Percentiles rank a stretch among this genome's conserved stretches.
phyloP scores from a whole-genome alignment of 371 early-diverging fungal species.

The Paraphysoderma sedebokerense region DNA sequence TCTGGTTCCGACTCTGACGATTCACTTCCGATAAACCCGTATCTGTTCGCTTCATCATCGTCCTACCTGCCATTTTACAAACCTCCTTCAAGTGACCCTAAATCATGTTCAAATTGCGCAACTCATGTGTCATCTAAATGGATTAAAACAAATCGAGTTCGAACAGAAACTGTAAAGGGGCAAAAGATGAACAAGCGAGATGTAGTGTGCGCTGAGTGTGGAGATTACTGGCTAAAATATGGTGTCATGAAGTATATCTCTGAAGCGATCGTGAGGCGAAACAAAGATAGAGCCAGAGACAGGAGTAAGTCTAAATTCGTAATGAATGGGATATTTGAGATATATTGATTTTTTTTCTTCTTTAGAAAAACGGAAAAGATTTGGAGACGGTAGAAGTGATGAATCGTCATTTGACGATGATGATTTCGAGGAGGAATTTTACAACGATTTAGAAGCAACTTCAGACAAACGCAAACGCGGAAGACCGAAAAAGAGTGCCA shows the following conservation, averaged over 20 bases:
- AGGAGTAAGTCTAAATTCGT: too few relatives aligned
- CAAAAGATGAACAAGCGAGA: neutral
- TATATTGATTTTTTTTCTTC: too few relatives aligned
- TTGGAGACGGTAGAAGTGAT: neutral
- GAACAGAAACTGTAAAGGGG: too few relatives aligned
- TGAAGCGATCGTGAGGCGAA: neutral
- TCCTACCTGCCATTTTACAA: too few relatives aligned
- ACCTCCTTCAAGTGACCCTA: too few relatives aligned
- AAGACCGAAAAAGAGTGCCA: neutral
- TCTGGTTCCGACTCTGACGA: too few relatives aligned
- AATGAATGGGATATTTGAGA: too few relatives aligned
- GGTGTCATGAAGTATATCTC: neutral
- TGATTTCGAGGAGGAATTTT: neutral
- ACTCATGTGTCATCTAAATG: too few relatives aligned
- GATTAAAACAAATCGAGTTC: too few relatives aligned
- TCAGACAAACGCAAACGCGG: neutral
- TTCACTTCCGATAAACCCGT: too few relatives aligned
- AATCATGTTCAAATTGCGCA: too few relatives aligned
- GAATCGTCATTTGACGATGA: neutral
- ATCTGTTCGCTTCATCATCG: too few relatives aligned
- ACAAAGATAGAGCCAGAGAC: neutral
- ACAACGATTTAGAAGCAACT: neutral
- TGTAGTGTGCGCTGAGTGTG: neutral
- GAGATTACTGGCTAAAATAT: constrained; percentile 1
- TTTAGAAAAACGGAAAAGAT: neutral